Evolutionary conservation across 2,329 filamentous ascomycete species (phyloP).

Genomic region (Sporothrix euskadiensis): DNA sequence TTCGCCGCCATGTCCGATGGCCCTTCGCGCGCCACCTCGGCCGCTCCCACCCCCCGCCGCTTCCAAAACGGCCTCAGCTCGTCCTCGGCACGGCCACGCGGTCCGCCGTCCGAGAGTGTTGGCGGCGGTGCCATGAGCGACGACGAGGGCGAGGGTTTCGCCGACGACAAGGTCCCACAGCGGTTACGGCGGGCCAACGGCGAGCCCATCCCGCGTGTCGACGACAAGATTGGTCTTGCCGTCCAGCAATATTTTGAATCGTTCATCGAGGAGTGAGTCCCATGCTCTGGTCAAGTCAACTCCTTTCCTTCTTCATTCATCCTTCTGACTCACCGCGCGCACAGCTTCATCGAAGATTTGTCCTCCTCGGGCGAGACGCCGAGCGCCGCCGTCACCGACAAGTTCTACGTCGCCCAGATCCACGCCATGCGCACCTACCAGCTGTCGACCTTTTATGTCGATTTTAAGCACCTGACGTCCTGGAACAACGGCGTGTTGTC

Average conservation of each 20-base stretch:
- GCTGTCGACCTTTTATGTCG: constrained; percentile 83
- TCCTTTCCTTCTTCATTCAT: background rate
- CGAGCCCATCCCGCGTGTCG: constrained; percentile 65
- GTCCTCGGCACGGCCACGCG: constrained; percentile 55
- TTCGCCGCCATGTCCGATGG: constrained; percentile 59
- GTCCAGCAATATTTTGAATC: constrained; percentile 75
- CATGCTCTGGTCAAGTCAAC: too few species aligned
- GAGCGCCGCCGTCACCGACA: constrained; percentile 68
- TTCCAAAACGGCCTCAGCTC: constrained; percentile 47
- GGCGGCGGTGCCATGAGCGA: constrained; percentile 59
- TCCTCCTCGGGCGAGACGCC: constrained; percentile 63
- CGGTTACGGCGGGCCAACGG: constrained; percentile 51
- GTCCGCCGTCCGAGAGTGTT: constrained; percentile 63
- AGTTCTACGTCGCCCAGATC: constrained; percentile 83
- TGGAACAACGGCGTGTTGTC: constrained; percentile 79
- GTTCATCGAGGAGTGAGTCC: constrained; percentile 71
- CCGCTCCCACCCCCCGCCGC: constrained; percentile 46
- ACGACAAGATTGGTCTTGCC: constrained; percentile 73
- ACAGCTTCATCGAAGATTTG: constrained; percentile 68
- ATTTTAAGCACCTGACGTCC: constrained; percentile 78
- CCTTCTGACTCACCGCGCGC: background rate
- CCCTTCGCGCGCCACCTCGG: constrained; percentile 41
- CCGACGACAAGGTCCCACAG: constrained; percentile 62
- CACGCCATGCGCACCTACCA: constrained; percentile 71
- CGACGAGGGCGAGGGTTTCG: constrained; percentile 62